Evolutionary conservation across 805 yeast genomes (phyloP).

Genomic region (Ogataea minuta): DNA sequence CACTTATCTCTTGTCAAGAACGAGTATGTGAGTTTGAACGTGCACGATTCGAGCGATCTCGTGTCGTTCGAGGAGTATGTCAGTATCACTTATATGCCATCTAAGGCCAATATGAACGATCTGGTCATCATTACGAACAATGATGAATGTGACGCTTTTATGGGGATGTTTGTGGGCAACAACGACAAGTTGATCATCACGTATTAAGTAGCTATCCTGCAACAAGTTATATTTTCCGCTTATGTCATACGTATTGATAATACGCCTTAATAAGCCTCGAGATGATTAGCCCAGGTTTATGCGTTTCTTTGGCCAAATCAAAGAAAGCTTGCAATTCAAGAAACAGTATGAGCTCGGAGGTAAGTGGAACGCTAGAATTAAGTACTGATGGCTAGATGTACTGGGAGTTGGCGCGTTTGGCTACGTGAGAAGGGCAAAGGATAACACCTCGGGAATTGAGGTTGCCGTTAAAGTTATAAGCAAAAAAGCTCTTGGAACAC

Average conservation of each 20-base stretch:
- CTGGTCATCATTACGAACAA: slow-evolving; percentile 5
- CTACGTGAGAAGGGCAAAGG: slow-evolving; percentile 68
- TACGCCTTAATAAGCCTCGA: slow-evolving; percentile 1
- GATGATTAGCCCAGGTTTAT: background rate
- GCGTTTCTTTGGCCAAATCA: slow-evolving; percentile 12
- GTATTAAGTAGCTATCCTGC: background rate
- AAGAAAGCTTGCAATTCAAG: slow-evolving; percentile 35
- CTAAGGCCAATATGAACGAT: slow-evolving; percentile 5
- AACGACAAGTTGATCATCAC: slow-evolving; percentile 7
- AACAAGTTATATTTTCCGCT: background rate
- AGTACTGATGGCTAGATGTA: slow-evolving; percentile 39
- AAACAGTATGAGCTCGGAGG: slow-evolving; percentile 63
- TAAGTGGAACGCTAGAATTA: slow-evolving; percentile 1
- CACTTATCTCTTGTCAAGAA: background rate
- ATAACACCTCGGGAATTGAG: slow-evolving; percentile 47
- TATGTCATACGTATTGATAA: background rate
- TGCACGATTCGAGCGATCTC: background rate
- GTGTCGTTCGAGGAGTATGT: slow-evolving; percentile 3
- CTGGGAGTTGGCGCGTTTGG: slow-evolving; percentile 93
- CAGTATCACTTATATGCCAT: background rate
- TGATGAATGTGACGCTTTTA: background rate
- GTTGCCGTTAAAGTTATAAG: slow-evolving; percentile 84
- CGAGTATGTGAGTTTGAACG: background rate
- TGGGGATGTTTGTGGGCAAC: slow-evolving; percentile 6
- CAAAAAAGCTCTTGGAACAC: slow-evolving; percentile 77